Evolutionary conservation across 176 grass and related monocot species (phyloP), one percentile per base, ranked within the genome.

Genomic region (Triticum dicoccoides): DNA sequence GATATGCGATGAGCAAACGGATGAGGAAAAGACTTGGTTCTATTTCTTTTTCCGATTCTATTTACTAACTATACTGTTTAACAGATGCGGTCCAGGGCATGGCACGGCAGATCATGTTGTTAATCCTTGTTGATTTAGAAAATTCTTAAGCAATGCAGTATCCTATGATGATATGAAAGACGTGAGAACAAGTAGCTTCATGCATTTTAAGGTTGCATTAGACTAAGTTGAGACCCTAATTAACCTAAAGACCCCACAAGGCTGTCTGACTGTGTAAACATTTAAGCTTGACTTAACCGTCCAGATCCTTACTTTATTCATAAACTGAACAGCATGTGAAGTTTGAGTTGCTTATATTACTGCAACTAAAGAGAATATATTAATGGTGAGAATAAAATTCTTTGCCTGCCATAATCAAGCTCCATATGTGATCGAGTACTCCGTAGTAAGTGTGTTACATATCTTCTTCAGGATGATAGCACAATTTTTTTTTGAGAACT

Each of bases 21-120:
- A 85, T 88, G 63, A 77, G 45, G 81, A 61, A 77, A 80, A 80
- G 69, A 91, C 88, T 37, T 88, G n/a, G 61, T 81, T 32, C 69
- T 18, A 76, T 59, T 85, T 81, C 23, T 91, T 88, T 71, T 88
- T 85, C 51, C 56, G 63, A 91, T 91, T 88, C 12, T 77, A 82
- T 85, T 84, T 77, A 85, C 89, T 85, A 88, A 88, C 69, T 88
- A 39, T 81, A 24, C 77, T 49, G 12, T 49, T 49, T 49, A 73
- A 20, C 11, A 9, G 74, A 41, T 86, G 45, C 45, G 9, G 33
- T 58, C 15, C 15, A 29, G 41, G 37, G 79, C 69, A 71, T 51
- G 32, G 65, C 81, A 30, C 63, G 54, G 63, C 24, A 41, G 81
- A 63, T 29, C 69, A 69, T 41, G 54, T 9, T 18, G 21, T 78